Base-by-base conservation (phyloP, 495 filamentous ascomycete species). In the Hapsidospora chrysogenum region DNA sequence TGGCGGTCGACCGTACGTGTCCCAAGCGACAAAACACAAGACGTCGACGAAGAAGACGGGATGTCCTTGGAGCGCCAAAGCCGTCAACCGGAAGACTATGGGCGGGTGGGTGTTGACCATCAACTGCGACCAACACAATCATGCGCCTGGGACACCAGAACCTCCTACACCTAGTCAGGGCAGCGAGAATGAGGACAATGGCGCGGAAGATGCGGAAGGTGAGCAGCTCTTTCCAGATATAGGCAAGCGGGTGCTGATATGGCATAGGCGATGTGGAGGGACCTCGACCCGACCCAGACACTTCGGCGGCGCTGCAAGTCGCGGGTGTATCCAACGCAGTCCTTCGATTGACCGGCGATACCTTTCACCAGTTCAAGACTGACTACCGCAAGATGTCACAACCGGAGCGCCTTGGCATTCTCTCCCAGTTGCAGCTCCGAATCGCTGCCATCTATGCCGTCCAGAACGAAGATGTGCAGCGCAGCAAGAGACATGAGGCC, bases 381-480 rank as follows among this genome's bases (percentile, higher is more conserved):
- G 37, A 39, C 4, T 39, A 39, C 14, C 37, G 37, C 13, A 33
- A 33, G 29, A 32, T 39, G 37, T 27, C 29, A 10, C 29, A 33
- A 15, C 37, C 37, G 16, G 37, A 39, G 16, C 37, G 37, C 14
- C 21, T 39, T 20, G 31, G 31, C 14, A 26, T 31, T 11, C 37
- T 39, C 15, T 23, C 37, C 4, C 37, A 39, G 18, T 25, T 39
- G 21, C 37, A 39, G 30, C 23, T 39, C 11, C 37, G 31, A 5
- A 33, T 39, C 16, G 37, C 37, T 6, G 37, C 37, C 21, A 32
- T 39, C 13, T 39, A 39, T 19, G 37, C 37, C 21, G 30, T 39
- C 17, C 29, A 39, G 37, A 39, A 39, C 23, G 37, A 39, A 30
- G 37, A 39, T 16, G n/a, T 22, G n/a, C 37, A 39, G 29, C 37